Evolutionary conservation across 306 rosid genomes (phyloP).

Genomic region (Acacia confusa): DNA sequence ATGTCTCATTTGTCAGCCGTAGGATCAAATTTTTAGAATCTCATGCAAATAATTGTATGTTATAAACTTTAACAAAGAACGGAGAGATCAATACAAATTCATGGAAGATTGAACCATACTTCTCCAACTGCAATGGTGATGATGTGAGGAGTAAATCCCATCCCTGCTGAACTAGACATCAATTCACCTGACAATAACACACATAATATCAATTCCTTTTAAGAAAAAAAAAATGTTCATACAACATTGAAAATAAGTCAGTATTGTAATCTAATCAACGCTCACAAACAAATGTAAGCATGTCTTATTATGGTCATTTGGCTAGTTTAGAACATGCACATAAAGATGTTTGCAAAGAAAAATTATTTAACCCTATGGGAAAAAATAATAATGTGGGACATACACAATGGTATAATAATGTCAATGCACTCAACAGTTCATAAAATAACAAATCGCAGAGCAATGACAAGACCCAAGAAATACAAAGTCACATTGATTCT

Average conservation of each 20-base stretch:
- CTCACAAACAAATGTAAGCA: constrained; percentile 15
- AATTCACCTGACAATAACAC: constrained; percentile 62
- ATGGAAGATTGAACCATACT: constrained; percentile 45
- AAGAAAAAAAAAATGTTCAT: background rate
- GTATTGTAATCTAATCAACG: background rate
- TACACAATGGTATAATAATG: background rate
- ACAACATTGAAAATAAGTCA: constrained; percentile 15
- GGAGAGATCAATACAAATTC: constrained; percentile 5
- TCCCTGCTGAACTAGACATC: constrained; percentile 88
- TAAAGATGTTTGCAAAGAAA: background rate
- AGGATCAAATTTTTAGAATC: background rate
- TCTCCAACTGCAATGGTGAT: constrained; percentile 86
- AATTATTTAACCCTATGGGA: background rate
- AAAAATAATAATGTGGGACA: background rate
- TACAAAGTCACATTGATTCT: background rate
- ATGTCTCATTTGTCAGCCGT: background rate
- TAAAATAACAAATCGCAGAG: background rate
- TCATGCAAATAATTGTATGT: background rate
- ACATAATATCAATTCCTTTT: constrained; percentile 32
- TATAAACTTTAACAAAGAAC: background rate
- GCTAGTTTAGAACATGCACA: background rate
- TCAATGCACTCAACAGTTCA: background rate
- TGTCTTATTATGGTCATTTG: constrained; percentile 9
- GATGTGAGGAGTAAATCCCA: constrained; percentile 90
- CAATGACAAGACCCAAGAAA: constrained; percentile 1